Evolutionary conservation across 2,329 filamentous ascomycete genomes (phyloP).

Genomic region (Penicillium sumatraense): DNA sequence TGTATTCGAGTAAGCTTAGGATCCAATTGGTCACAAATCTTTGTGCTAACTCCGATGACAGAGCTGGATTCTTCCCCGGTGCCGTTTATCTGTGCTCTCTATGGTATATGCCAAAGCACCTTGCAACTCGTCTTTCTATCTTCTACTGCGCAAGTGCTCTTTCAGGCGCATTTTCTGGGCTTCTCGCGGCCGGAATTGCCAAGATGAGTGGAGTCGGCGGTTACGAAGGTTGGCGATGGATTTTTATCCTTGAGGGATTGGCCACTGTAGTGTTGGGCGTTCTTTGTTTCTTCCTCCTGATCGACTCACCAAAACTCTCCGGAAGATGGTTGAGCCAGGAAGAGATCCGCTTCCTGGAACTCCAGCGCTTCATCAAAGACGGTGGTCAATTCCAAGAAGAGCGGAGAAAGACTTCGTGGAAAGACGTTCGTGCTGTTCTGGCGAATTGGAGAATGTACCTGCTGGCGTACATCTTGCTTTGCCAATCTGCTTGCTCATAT

Average conservation of each 20-base stretch:
- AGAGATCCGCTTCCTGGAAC: constrained; percentile 43
- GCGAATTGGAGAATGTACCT: constrained; percentile 45
- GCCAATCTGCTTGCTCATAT: constrained; percentile 26
- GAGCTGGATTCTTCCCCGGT: constrained; percentile 30
- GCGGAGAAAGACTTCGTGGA: constrained; percentile 31
- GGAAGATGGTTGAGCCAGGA: constrained; percentile 43
- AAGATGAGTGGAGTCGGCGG: constrained; percentile 53
- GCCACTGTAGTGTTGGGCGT: constrained; percentile 46
- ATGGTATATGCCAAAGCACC: constrained; percentile 25
- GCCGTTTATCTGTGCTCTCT: constrained; percentile 30
- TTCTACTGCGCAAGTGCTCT: constrained; percentile 37
- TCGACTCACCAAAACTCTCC: constrained; percentile 45
- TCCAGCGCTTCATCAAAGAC: constrained; percentile 40
- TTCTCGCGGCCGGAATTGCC: constrained; percentile 54
- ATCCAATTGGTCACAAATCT: background rate
- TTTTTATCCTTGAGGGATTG: constrained; percentile 54
- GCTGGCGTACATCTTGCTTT: constrained; percentile 35
- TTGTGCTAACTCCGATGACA: background rate
- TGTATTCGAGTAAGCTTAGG: constrained; percentile 15
- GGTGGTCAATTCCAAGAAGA: constrained; percentile 29
- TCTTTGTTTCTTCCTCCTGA: constrained; percentile 47
- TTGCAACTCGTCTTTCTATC: constrained; percentile 25
- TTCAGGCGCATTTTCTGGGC: constrained; percentile 54
- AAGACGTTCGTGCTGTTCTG: constrained; percentile 39
- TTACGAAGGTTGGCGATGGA: constrained; percentile 53